Percentiles rank a stretch among this genome's conserved stretches.
Conservation (phyloP, 148 eudicot species). For the Nepenthes gracilis region DNA sequence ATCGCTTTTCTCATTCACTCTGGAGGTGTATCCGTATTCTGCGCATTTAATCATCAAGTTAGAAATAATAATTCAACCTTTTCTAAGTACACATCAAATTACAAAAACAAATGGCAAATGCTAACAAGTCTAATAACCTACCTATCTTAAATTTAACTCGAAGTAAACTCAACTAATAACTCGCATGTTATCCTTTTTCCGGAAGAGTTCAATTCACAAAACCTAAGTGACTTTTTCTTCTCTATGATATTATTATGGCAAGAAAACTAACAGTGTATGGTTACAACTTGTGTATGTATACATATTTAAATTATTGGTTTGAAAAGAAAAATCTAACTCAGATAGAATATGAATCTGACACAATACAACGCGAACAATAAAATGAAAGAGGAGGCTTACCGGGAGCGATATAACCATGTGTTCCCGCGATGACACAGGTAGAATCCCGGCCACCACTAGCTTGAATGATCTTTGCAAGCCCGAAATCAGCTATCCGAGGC, state of each 20-base stretch:
- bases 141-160: too few relatives aligned
- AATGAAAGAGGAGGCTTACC: constrained; percentile 22
- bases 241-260: too few relatives aligned
- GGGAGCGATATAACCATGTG: constrained; percentile 94
- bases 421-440: constrained; percentile 70
- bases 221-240: too few relatives aligned
- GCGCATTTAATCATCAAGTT: not conserved
- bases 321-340: not conserved
- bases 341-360: not conserved
- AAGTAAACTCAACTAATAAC: too few relatives aligned
- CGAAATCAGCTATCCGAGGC: constrained; percentile 91
- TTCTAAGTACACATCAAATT: too few relatives aligned
- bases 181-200: too few relatives aligned
- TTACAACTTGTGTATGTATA: too few relatives aligned
- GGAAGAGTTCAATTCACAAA: too few relatives aligned
- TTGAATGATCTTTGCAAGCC: constrained; percentile 79
- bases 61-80: not conserved
- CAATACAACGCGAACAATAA: too few relatives aligned
- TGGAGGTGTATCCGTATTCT: constrained; percentile 82
- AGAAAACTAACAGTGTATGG: too few relatives aligned
- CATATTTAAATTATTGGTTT: not conserved
- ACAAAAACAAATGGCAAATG: too few relatives aligned
- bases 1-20: constrained; percentile 81
- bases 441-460: constrained; percentile 31
- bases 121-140: too few relatives aligned